Evolutionary conservation across 1,284 basidiomycete species (phyloP).

Genomic region (Ceratobasidium sp.): DNA sequence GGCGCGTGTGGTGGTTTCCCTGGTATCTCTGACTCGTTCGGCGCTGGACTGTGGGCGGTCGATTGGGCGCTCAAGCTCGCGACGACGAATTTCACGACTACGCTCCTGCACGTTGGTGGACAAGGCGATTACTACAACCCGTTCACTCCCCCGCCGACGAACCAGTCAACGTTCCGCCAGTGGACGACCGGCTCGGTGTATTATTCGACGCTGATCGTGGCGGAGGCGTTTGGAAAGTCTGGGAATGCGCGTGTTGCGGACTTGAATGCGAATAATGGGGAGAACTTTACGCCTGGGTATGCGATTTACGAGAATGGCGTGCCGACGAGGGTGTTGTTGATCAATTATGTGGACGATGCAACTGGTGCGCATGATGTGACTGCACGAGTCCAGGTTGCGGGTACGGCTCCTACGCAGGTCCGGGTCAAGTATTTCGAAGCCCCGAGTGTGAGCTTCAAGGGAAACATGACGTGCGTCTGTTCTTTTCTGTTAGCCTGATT

Average conservation of each 20-base stretch:
- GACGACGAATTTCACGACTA: slow-evolving; percentile 62
- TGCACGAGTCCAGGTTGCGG: slow-evolving; percentile 58
- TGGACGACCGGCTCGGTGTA: slow-evolving; percentile 56
- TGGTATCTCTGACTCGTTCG: slow-evolving; percentile 66
- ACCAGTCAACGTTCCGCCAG: slow-evolving; percentile 43
- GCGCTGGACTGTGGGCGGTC: slow-evolving; percentile 74
- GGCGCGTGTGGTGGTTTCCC: slow-evolving; percentile 60
- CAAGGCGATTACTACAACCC: slow-evolving; percentile 52
- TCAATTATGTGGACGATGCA: slow-evolving; percentile 73
- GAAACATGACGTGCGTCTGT: slow-evolving; percentile 69
- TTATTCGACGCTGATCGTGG: slow-evolving; percentile 55
- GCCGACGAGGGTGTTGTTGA: slow-evolving; percentile 67
- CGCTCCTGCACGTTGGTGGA: slow-evolving; percentile 51
- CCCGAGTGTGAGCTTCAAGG: slow-evolving; percentile 67
- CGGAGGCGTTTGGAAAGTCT: slow-evolving; percentile 54
- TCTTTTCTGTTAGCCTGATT: slow-evolving; percentile 21
- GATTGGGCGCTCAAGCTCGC: slow-evolving; percentile 74
- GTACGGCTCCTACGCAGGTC: slow-evolving; percentile 58
- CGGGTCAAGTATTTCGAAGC: slow-evolving; percentile 67
- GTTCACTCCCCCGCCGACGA: slow-evolving; percentile 60
- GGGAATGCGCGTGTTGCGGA: slow-evolving; percentile 53
- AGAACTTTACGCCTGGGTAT: slow-evolving; percentile 73
- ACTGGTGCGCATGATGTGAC: slow-evolving; percentile 64
- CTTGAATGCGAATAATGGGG: slow-evolving; percentile 50
- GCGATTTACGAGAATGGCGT: slow-evolving; percentile 71